Percentiles rank a stretch among this genome's conserved stretches.
These are phyloP conservation scores for Dictyostelium firmibasis DNA, from an alignment of 78 protist genomes.

Conservation along the genomic window DNA sequence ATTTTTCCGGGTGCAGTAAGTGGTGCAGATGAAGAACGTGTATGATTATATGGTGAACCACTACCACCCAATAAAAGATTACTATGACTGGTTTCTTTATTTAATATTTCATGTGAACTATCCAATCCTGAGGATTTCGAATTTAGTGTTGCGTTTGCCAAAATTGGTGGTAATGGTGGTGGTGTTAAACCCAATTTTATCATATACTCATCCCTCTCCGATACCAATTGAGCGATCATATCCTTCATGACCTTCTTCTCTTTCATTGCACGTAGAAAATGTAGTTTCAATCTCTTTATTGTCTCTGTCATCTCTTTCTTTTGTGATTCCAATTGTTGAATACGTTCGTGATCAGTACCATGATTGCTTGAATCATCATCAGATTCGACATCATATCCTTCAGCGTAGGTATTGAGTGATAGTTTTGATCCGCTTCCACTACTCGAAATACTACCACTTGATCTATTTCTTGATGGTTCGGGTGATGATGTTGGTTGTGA, in stretches of 20 bases:
- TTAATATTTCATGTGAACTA: neutral
- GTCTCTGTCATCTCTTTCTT: constrained; percentile 56
- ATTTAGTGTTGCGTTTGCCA: neutral
- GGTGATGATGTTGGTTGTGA: constrained; percentile 9
- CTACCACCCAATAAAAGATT: neutral
- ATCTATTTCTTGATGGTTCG: neutral
- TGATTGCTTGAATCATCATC: neutral
- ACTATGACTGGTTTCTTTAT: neutral
- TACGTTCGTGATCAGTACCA: constrained; percentile 8
- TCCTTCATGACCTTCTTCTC: constrained; percentile 59
- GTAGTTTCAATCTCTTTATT: constrained; percentile 40
- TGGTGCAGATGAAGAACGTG: constrained; percentile 61
- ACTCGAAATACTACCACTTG: neutral
- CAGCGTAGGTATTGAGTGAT: neutral
- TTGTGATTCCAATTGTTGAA: constrained; percentile 21
- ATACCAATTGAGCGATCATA: constrained; percentile 29
- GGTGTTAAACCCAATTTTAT: constrained; percentile 53
- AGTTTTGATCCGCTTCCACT: neutral
- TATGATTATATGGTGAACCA: neutral
- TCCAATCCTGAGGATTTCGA: constrained; percentile 17
- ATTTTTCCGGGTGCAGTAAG: constrained; percentile 49
- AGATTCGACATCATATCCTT: neutral
- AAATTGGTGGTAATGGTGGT: constrained; percentile 59
- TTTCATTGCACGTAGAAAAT: constrained; percentile 46
- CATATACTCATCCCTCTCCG: constrained; percentile 50